phyloP scores from a whole-genome alignment of 1,139 yeast genomes.

The Yamadazyma spencermartinsiae region DNA sequence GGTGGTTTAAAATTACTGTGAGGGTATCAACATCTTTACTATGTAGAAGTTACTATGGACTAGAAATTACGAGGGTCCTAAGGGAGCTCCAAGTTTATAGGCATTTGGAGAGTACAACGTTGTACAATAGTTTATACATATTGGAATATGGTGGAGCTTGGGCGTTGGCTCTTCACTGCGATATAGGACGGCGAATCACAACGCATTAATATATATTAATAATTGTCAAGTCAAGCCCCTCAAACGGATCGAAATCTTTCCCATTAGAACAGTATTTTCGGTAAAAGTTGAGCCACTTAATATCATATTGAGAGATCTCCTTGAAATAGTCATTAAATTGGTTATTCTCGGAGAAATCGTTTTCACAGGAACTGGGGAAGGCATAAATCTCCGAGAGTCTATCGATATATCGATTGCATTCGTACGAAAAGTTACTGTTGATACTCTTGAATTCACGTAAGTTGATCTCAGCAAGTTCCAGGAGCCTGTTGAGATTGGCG shows the following conservation, averaged over 20 bases:
- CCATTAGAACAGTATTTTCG: slow-evolving; percentile 1
- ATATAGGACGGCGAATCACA: no score
- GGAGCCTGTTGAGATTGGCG: neutral
- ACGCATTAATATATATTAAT: no score
- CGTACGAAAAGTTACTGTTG: neutral
- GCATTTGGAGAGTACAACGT: no score
- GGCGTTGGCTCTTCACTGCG: no score
- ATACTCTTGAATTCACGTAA: neutral
- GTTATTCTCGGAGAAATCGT: neutral
- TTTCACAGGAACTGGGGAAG: neutral
- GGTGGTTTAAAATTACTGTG: no score
- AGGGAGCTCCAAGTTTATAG: no score
- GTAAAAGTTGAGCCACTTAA: slow-evolving; percentile 7
- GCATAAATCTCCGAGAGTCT: neutral
- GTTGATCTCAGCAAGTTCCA: neutral
- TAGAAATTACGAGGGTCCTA: no score
- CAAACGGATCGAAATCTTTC: slow-evolving; percentile 2
- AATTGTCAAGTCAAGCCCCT: slow-evolving; percentile 2
- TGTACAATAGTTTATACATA: no score
- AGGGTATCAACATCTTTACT: no score
- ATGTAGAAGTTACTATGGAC: no score
- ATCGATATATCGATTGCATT: neutral
- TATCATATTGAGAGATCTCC: slow-evolving; percentile 1
- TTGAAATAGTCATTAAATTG: slow-evolving; percentile 1
- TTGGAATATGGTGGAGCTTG: no score